Base-by-base conservation (phyloP, 176 grass and related monocot genomes). In the Oryza glaberrima region DNA sequence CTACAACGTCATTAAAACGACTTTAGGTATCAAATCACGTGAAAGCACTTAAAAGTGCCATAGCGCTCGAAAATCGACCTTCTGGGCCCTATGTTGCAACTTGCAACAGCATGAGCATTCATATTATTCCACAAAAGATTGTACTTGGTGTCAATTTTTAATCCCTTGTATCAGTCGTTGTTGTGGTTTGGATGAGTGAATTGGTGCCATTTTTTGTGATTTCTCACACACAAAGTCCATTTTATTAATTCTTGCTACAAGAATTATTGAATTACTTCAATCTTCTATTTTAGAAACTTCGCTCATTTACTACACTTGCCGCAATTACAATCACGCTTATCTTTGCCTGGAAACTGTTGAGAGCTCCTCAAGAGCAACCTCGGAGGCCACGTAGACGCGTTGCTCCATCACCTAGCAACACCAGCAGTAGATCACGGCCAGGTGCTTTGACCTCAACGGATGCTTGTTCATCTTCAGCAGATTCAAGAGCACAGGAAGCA, bases 341-440 rank as follows among this genome's bases (percentile, higher is more conserved):
- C 44, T 89, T 99, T 85, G 97, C 84, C 19, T 96, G 94, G 97
- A 99, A 99, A 80, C 34, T 96, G 75, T 87, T 96, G 90, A 96
- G 94, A 87, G 70, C 89, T 82, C 84, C 92, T 45, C 86, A 87
- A 92, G 91, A 94, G 77, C 90, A 92, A 86, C 92, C 86, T 74
- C 86, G 79, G 81, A 92, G 97, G 79, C 90, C 67, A 84, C 94
- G 76, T 5, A 96, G 94, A 83, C 83, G 86, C 40, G 58, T 67
- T 70, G 45, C 76, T 10, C 81, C 91, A 35, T 92, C 91, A 67
- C 25, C 88, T 73, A 92, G 86, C 76, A 88, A 61, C 81, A 83
- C 88, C 73, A 94, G 73, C 83, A 90, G 74, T 86, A 94, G 84
- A 84, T 81, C 90, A 43, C 92, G 54, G 36, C 77, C 86, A 85